Evolutionary conservation across 2,329 filamentous ascomycete species (phyloP).

Genomic region (Trichoderma gracile): DNA sequence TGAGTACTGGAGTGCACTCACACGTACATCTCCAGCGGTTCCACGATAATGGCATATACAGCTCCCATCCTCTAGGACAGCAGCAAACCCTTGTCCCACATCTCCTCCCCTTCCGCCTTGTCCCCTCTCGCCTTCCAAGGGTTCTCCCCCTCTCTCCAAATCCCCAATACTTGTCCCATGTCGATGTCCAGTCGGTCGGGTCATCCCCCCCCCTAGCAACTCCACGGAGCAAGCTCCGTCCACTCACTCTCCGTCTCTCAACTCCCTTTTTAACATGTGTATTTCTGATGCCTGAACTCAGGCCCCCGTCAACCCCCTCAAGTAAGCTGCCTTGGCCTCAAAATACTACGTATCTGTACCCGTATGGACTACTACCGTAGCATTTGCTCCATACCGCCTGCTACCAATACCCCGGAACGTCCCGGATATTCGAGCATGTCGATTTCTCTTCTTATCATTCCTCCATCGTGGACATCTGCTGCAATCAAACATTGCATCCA

Average conservation of each 20-base stretch:
- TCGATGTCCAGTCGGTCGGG: constrained; percentile 19
- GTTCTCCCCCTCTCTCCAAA: neutral
- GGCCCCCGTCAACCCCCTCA: too few species aligned
- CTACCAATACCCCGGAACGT: too few species aligned
- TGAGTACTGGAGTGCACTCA: neutral
- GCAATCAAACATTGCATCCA: too few species aligned
- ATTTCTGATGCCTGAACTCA: neutral
- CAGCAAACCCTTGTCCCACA: neutral
- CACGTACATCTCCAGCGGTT: neutral
- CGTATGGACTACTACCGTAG: too few species aligned
- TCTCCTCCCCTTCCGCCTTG: neutral
- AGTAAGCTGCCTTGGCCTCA: too few species aligned
- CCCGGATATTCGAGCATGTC: too few species aligned
- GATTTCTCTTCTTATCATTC: too few species aligned
- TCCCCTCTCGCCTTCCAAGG: neutral
- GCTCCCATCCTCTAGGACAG: neutral
- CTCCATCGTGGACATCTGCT: too few species aligned
- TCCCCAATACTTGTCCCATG: neutral
- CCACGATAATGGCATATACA: neutral
- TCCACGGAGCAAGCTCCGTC: neutral
- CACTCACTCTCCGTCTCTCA: neutral
- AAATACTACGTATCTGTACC: too few species aligned
- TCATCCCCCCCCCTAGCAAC: neutral
- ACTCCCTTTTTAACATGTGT: neutral
- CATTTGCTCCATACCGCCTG: too few species aligned